Evolutionary conservation across 2,329 filamentous ascomycete species (phyloP).

Genomic region (Mollisiaceae sp.): DNA sequence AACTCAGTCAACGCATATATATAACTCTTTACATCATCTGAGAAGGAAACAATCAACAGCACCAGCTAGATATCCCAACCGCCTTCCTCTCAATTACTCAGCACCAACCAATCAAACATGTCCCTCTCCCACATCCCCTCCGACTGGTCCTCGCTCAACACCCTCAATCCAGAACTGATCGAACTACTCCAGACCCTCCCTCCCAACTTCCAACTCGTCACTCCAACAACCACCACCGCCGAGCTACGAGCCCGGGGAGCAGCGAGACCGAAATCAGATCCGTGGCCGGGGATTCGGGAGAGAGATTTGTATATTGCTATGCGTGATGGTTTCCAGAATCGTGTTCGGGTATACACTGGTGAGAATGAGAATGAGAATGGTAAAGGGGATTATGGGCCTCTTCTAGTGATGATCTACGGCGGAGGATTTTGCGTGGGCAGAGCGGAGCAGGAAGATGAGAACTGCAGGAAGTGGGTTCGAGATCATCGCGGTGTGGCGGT

Average conservation of each 20-base stretch:
- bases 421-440: conserved; percentile 44
- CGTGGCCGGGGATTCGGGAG: background rate
- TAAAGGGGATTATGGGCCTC: conserved; percentile 25
- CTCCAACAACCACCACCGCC: background rate
- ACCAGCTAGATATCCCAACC: background rate
- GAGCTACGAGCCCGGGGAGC: background rate
- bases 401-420: conserved; percentile 44
- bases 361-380: background rate
- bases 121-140: background rate
- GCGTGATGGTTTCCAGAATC: background rate
- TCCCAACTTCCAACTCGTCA: background rate
- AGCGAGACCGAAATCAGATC: background rate
- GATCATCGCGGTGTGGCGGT: conserved; percentile 46
- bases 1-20: no score
- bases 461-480: conserved; percentile 40
- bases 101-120: no score
- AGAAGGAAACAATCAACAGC: background rate
- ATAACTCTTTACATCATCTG: background rate
- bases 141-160: background rate
- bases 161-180: background rate
- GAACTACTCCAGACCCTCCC: background rate
- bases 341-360: background rate
- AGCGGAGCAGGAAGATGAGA: conserved; percentile 40
- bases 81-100: background rate
- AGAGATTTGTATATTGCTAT: background rate